phyloP scores from a whole-genome alignment of 768 basidiomycete genomes.

The Kondoa malvinella region DNA sequence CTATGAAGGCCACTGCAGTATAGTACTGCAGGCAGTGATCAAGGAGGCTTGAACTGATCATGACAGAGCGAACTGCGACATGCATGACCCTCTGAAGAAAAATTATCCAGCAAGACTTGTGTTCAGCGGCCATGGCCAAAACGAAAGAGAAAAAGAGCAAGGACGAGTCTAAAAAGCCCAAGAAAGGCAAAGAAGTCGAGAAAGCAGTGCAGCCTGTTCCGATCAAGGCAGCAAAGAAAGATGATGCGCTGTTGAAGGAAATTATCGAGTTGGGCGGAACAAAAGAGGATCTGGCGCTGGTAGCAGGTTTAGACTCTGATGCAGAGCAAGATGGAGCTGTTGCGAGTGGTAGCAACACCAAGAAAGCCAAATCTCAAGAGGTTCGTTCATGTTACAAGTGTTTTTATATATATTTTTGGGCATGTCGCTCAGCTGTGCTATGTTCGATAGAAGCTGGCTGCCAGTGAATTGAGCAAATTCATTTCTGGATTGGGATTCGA shows the following conservation, averaged over 20 bases:
- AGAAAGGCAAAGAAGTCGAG: background rate
- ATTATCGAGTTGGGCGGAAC: background rate
- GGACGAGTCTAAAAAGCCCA: background rate
- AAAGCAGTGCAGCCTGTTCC: background rate
- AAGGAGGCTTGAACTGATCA: no score
- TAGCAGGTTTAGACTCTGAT: background rate
- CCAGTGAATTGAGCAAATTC: background rate
- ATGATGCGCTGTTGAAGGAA: background rate
- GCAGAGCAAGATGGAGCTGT: background rate
- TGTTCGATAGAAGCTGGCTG: background rate
- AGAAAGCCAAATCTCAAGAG: background rate
- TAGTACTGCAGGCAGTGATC: no score
- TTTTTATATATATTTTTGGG: background rate
- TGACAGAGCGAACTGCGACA: no score
- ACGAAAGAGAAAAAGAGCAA: background rate
- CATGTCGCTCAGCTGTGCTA: background rate
- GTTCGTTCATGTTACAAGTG: background rate
- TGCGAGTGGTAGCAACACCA: background rate
- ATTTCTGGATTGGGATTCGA: slow-evolving; percentile 2
- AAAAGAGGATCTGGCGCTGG: slow-evolving; percentile 6
- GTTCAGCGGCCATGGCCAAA: background rate
- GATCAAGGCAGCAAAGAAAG: background rate
- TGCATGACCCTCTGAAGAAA: background rate
- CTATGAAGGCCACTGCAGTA: no score
- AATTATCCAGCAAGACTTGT: background rate